Conservation (phyloP, 2,329 filamentous ascomycete species). For the Monilinia vaccinii-corymbosi region DNA sequence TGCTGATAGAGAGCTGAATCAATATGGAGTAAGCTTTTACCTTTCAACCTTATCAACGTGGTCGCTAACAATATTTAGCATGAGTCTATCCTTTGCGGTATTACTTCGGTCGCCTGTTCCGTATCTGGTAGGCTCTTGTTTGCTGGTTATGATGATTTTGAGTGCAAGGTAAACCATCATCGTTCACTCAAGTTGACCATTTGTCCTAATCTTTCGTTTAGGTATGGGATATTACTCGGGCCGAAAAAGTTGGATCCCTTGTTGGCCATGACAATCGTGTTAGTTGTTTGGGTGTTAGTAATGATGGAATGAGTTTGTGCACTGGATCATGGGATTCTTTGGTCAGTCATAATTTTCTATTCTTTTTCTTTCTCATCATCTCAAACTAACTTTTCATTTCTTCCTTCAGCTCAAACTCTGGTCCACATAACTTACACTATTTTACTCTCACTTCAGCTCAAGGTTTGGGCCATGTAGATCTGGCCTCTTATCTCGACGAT, state of each 20-base stretch:
- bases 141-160: constrained; percentile 96
- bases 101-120: constrained; percentile 95
- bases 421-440: constrained; percentile 6
- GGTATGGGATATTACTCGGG: constrained; percentile 97
- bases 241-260: constrained; percentile 92
- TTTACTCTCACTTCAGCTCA: constrained; percentile 48
- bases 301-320: constrained; percentile 97
- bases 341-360: constrained; percentile 48
- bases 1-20: constrained; percentile 71
- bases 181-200: neutral
- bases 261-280: constrained; percentile 98
- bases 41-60: constrained; percentile 8
- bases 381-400: constrained; percentile 7
- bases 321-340: constrained; percentile 99
- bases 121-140: constrained; percentile 93
- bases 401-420: constrained; percentile 4
- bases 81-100: constrained; percentile 93
- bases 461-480: constrained; percentile 65
- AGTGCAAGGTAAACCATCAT: constrained; percentile 87
- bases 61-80: constrained; percentile 48
- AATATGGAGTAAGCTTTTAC: constrained; percentile 50
- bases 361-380: neutral
- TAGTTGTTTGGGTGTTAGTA: constrained; percentile 96
- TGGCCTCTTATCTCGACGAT: constrained; percentile 6
- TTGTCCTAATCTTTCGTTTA: constrained; percentile 32